These are phyloP conservation scores for Graphilbum sp. DNA, from an alignment of 2,329 filamentous ascomycete genomes.

Conservation along the genomic window DNA sequence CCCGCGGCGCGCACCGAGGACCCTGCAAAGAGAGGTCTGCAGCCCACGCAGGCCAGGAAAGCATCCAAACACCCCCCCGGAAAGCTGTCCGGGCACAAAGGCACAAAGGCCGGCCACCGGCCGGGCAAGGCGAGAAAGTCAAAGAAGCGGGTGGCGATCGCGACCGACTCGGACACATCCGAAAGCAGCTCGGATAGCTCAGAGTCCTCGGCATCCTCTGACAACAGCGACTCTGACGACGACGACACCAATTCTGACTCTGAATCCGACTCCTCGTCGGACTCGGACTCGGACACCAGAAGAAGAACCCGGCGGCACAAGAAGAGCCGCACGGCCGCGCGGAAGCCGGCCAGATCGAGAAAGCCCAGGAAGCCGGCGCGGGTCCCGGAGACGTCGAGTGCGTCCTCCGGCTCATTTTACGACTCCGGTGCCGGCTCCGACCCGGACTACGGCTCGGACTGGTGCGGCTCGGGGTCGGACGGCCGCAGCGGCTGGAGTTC, in stretches of 20 bases:
- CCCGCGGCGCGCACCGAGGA: too few relatives aligned
- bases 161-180: too few relatives aligned
- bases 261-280: slow-evolving; percentile 6
- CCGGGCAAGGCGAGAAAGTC: slow-evolving; percentile 14
- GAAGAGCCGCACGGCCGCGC: slow-evolving; percentile 14
- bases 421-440: not conserved
- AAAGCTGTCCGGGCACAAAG: slow-evolving; percentile 9
- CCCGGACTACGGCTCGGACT: slow-evolving; percentile 10
- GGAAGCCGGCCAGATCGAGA: slow-evolving; percentile 11
- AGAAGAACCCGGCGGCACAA: slow-evolving; percentile 13
- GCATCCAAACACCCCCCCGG: slow-evolving; percentile 1
- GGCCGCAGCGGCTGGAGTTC: slow-evolving; percentile 4
- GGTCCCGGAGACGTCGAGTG: slow-evolving; percentile 3
- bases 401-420: slow-evolving; percentile 6
- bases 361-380: slow-evolving; percentile 12
- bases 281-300: slow-evolving; percentile 11
- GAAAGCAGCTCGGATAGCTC: slow-evolving; percentile 4
- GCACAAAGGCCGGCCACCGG: slow-evolving; percentile 13
- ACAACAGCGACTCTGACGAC: too few relatives aligned
- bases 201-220: slow-evolving; percentile 12
- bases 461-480: slow-evolving; percentile 10
- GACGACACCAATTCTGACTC: slow-evolving; percentile 9
- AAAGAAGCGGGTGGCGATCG: slow-evolving; percentile 14
- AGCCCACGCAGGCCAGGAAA: too few relatives aligned
- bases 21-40: too few relatives aligned